These are phyloP conservation scores for Anisodus tanguticus DNA, from an alignment of 257 asterid species.

Conservation along the genomic window DNA sequence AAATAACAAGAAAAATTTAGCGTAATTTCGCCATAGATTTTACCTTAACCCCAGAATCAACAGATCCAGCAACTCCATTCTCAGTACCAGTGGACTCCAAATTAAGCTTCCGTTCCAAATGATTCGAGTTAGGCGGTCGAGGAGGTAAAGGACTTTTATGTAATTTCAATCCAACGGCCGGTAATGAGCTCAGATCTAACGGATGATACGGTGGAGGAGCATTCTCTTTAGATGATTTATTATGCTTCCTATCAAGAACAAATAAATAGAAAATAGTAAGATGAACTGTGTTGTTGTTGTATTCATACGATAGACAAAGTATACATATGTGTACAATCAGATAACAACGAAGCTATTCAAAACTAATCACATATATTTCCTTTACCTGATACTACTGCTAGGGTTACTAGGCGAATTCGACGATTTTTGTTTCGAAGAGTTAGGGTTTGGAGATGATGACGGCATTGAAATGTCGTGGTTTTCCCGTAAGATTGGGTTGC, in stretches of 20 bases:
- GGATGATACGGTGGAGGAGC: conserved; percentile 58
- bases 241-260: conserved; percentile 45
- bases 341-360: too few species aligned
- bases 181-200: conserved; percentile 35
- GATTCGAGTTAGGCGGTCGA: conserved; percentile 58
- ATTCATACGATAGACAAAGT: too few species aligned
- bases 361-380: too few species aligned
- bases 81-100: conserved; percentile 60
- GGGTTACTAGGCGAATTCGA: conserved; percentile 40
- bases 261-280: too few species aligned
- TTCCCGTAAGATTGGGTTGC: conserved; percentile 61
- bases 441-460: conserved; percentile 61
- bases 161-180: conserved; percentile 42
- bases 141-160: conserved; percentile 85
- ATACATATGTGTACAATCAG: too few species aligned
- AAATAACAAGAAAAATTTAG: neutral
- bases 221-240: conserved; percentile 72
- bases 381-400: neutral
- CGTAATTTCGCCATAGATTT: neutral
- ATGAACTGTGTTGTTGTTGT: too few species aligned
- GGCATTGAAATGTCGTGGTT: conserved; percentile 40
- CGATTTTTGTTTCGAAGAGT: conserved; percentile 35
- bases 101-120: conserved; percentile 81
- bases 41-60: conserved; percentile 87
- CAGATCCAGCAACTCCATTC: conserved; percentile 39